Evolutionary conservation across 164 flowering plant genomes (phyloP), one percentile per base, ranked within the genome.

Genomic region (Echeveria elegans): DNA sequence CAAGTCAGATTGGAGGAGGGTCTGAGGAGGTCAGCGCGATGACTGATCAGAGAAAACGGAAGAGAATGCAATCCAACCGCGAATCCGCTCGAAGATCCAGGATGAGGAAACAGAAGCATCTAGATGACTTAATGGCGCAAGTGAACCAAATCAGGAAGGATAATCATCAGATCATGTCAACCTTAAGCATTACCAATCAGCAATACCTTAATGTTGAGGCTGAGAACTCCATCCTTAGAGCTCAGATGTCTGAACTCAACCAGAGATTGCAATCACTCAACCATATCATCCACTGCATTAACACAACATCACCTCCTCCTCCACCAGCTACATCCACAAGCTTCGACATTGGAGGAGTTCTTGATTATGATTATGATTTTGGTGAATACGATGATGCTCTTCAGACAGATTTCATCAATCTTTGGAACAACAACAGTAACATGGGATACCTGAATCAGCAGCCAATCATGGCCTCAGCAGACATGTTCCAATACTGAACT

Each of bases 71-170:
- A 0, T 81, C 85, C 24, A 81, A 81, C 37, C 70, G 85, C 5
- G 85, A 81, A 67, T 81, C 85, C 0, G 82, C 85, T 3, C 70
- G 82, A 38, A 37, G 85, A 28, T 81, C 85, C 2, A 73, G 85
- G 70, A 79, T 79, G 81, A 75, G 76, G 74, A 81, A 79, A 43
- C 82, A 79, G 79, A 76, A 79, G 77, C 82, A 77, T 28, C 18
- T 79, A 69, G 79, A 81, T 63, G 85, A 81, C 34, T 64, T 81
- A 31, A 72, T 62, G 73, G 69, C 70, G 1, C 77, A 77, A 64
- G 66, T 69, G 53, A 38, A 64, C 63, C 69, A 75, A 47, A 76
- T 77, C 10, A 68, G 60, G 70, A 72, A 68, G 18, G 78, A 77
- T 50, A 81, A 76, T 64, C 63, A 71, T 23, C 70, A 77, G 64